Conservation (phyloP, 23 red algal species). For the Agarophyton chilense region DNA sequence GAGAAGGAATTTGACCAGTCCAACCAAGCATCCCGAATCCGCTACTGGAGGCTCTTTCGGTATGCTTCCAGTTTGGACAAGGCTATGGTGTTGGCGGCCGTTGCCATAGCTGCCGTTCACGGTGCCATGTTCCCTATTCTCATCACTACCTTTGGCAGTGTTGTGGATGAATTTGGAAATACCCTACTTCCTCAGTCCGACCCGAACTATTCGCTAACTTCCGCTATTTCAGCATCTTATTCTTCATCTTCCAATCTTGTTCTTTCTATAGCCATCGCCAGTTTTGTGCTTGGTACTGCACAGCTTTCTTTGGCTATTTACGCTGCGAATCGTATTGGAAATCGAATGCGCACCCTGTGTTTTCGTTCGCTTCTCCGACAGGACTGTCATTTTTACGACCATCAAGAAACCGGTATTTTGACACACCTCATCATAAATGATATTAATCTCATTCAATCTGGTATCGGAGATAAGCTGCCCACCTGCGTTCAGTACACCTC, state of each 20-base stretch:
- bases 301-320: not conserved
- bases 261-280: not conserved
- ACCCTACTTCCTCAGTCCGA: not conserved
- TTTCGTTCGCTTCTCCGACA: constrained; percentile 44
- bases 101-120: constrained; percentile 58
- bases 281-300: not conserved
- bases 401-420: constrained; percentile 45
- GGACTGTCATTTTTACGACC: constrained; percentile 34
- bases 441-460: constrained; percentile 29
- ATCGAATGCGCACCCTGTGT: constrained; percentile 16
- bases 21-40: constrained; percentile 1
- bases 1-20: not conserved
- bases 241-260: constrained; percentile 4
- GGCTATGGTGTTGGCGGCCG: constrained; percentile 26
- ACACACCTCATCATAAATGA: constrained; percentile 35
- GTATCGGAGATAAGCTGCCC: constrained; percentile 40
- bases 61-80: constrained; percentile 39
- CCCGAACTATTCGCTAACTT: too few species aligned
- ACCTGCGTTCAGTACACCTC: constrained; percentile 51
- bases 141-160: constrained; percentile 76
- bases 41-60: constrained; percentile 55
- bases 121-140: constrained; percentile 80
- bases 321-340: constrained; percentile 53
- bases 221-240: too few species aligned
- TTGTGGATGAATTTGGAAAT: constrained; percentile 41